These are phyloP conservation scores for Bothriochloa decipiens DNA, from an alignment of 176 grass and related monocot species.

Conservation along the genomic window DNA sequence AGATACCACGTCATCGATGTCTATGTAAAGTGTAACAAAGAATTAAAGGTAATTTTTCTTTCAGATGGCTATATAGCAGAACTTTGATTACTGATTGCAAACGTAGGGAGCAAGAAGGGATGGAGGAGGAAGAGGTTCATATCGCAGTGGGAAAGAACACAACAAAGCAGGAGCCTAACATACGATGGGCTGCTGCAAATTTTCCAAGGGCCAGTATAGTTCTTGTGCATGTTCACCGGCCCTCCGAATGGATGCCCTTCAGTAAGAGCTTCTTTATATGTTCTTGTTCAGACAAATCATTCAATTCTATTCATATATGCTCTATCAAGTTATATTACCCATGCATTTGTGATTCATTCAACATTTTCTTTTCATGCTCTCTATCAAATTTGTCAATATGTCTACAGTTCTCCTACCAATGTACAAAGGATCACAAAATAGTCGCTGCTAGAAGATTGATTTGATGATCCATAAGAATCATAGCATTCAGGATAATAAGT, in stretches of 20 bases:
- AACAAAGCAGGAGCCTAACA: conserved; percentile 51
- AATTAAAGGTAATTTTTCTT: background rate
- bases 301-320: background rate
- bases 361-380: background rate
- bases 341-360: background rate
- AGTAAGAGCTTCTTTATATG: conserved; percentile 54
- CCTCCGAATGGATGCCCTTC: conserved; percentile 63
- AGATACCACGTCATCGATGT: background rate
- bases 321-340: background rate
- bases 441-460: background rate
- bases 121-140: conserved; percentile 50
- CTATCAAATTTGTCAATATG: too few relatives aligned
- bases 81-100: background rate
- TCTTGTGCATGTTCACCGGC: conserved; percentile 63
- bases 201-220: conserved; percentile 55
- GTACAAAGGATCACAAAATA: background rate
- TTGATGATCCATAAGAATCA: background rate
- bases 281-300: background rate
- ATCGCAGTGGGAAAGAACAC: conserved; percentile 44
- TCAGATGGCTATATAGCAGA: background rate
- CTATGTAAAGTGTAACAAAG: conserved; percentile 3
- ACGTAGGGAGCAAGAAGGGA: conserved; percentile 26
- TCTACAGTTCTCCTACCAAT: too few relatives aligned
- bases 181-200: conserved; percentile 47
- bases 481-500: background rate